These are phyloP conservation scores for Populus alba DNA, from an alignment of 345 rosid species.

Conservation along the genomic window DNA sequence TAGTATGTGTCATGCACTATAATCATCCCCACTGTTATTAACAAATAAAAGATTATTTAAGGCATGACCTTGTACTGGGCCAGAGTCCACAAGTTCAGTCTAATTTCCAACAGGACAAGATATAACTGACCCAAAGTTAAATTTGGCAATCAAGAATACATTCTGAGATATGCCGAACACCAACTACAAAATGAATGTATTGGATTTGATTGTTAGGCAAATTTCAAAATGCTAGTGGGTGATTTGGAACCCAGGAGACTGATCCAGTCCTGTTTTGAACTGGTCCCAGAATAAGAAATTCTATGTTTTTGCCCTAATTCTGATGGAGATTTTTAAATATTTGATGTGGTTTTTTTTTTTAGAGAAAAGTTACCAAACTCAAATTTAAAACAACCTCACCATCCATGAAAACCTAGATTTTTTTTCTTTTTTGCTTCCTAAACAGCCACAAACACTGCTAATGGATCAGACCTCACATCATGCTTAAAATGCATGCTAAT, in stretches of 20 bases:
- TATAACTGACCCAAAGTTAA: neutral
- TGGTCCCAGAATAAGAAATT: neutral
- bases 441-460: neutral
- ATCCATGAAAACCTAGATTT: neutral
- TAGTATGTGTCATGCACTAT: neutral
- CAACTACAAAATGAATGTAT: neutral
- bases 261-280: neutral
- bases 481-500: neutral
- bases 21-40: neutral
- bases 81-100: neutral
- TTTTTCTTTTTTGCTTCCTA: neutral
- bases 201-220: neutral
- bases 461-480: neutral
- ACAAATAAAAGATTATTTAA: neutral
- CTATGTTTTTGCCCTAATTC: neutral
- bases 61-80: too few species aligned
- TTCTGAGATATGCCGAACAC: neutral
- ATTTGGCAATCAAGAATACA: neutral
- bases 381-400: neutral
- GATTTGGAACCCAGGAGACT: neutral
- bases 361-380: neutral
- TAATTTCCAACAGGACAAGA: neutral
- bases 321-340: neutral
- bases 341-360: neutral
- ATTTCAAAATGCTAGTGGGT: neutral